These are phyloP conservation scores for Talaromyces atroroseus DNA, from an alignment of 2,329 filamentous ascomycete species.

Conservation along the genomic window DNA sequence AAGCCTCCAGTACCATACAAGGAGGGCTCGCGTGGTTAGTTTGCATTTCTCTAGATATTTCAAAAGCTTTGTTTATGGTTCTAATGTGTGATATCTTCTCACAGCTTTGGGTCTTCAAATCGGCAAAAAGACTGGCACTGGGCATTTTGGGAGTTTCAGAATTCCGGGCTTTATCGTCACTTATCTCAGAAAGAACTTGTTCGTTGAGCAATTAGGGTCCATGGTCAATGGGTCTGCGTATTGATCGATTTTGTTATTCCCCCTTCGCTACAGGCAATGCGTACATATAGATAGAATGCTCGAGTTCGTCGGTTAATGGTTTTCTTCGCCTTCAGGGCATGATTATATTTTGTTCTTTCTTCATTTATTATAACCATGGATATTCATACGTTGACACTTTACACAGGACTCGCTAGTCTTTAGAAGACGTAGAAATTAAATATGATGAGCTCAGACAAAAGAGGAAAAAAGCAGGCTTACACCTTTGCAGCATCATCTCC, in stretches of 20 bases:
- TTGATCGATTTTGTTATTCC: neutral
- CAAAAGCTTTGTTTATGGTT: neutral
- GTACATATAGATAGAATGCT: neutral
- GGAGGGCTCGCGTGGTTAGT: neutral
- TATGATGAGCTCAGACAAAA: too few species aligned
- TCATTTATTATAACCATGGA: neutral
- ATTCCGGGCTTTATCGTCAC: conserved; percentile 5
- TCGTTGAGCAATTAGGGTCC: neutral
- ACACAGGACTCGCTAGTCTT: neutral
- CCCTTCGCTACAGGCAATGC: neutral
- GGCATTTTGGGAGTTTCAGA: neutral
- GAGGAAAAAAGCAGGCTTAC: neutral
- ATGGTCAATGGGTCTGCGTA: conserved; percentile 6
- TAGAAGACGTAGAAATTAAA: neutral
- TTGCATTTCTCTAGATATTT: neutral
- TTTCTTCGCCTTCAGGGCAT: neutral
- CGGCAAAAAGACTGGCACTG: conserved; percentile 9
- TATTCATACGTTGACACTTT: too few species aligned
- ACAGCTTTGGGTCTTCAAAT: conserved; percentile 10
- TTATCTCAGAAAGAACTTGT: conserved; percentile 5
- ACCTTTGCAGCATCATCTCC: neutral
- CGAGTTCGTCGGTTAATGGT: neutral
- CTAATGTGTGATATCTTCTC: neutral
- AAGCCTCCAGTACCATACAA: conserved; percentile 2
- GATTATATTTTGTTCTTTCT: neutral